Evolutionary conservation across 306 rosid species (phyloP).

Genomic region (Spatholobus suberectus): DNA sequence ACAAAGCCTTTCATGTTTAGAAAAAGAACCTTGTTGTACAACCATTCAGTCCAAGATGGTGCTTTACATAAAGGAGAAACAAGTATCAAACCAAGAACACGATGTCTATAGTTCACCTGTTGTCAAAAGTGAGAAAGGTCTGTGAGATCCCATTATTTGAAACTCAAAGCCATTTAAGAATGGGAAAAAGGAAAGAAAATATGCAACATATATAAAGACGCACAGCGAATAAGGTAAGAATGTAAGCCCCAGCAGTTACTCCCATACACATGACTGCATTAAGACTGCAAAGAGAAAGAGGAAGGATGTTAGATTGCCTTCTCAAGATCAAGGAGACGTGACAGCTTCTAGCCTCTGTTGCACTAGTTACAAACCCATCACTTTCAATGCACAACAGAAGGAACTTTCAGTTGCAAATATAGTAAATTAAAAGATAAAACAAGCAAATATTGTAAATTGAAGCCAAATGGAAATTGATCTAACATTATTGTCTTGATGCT

Average conservation of each 20-base stretch:
- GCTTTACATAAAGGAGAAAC: constrained; percentile 83
- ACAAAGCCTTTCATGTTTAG: constrained; percentile 31
- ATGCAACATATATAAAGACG: constrained; percentile 38
- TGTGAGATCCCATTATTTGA: constrained; percentile 12
- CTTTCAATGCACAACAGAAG: constrained; percentile 13
- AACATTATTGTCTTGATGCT: neutral
- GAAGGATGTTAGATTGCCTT: constrained; percentile 42
- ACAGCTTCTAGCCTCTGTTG: constrained; percentile 19
- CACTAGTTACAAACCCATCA: constrained; percentile 16
- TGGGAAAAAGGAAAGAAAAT: neutral
- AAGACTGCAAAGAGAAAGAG: constrained; percentile 53
- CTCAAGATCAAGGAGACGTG: constrained; percentile 8
- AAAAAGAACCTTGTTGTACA: constrained; percentile 78
- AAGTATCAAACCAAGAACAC: constrained; percentile 84
- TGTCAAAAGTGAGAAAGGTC: constrained; percentile 40
- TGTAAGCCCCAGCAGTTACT: constrained; percentile 90
- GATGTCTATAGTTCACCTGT: constrained; percentile 80
- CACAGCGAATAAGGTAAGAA: constrained; percentile 86
- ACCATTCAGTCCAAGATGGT: constrained; percentile 95
- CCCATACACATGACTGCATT: constrained; percentile 93
- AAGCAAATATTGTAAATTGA: neutral
- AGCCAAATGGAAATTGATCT: neutral
- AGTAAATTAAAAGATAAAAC: neutral
- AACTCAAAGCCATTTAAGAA: constrained; percentile 24
- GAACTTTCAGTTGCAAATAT: constrained; percentile 16